Evolutionary conservation across 306 rosid species (phyloP), one percentile per base, ranked within the genome.

Genomic region (Datisca glomerata): DNA sequence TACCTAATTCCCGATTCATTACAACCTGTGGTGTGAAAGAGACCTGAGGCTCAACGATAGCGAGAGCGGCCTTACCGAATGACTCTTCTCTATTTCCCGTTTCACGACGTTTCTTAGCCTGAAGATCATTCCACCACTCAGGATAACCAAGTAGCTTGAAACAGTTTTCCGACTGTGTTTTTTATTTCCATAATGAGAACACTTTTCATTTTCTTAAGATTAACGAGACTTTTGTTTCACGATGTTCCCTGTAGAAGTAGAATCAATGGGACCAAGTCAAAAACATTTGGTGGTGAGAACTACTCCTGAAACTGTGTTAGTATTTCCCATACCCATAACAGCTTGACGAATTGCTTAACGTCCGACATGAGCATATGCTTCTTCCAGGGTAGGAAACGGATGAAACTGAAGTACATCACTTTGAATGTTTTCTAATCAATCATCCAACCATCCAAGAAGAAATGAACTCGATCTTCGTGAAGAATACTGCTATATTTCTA

Each of bases 121-220:
- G 22, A 3, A 40, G 13, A 25, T 53, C 41, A 21, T 36, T 15
- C 49, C 28, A 53, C 59, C 49, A 53, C 0, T 41, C 41, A 5
- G 31, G 32, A 19, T 41, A 41, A 1, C 59, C 59, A 29, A 40
- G 41, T 12, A 53, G 8, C 5, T 52, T 17, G 11, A 52, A 52
- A 12, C 28, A 52, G 2, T 15, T 52, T 3, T 52, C 48, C 22
- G 18, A 5, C 39, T 41, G 21, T 53, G 48, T 8, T 41, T 40
- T 8, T 3, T 28, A 13, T 28, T 41, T 4, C 48, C 29, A 19
- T 29, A 53, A 44, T 53, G 59, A 8, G 59, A 8, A 48, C 59
- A 40, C 19, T 23, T 21, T 10, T 4, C 16, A 1, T 31, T 16
- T 4, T 53, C 18, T 1, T 4, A n/a, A n/a, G n/a, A n/a, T n/a